Evolutionary conservation across 169 alveolate genomes (phyloP).

Genomic region (Plasmodium fragile): DNA sequence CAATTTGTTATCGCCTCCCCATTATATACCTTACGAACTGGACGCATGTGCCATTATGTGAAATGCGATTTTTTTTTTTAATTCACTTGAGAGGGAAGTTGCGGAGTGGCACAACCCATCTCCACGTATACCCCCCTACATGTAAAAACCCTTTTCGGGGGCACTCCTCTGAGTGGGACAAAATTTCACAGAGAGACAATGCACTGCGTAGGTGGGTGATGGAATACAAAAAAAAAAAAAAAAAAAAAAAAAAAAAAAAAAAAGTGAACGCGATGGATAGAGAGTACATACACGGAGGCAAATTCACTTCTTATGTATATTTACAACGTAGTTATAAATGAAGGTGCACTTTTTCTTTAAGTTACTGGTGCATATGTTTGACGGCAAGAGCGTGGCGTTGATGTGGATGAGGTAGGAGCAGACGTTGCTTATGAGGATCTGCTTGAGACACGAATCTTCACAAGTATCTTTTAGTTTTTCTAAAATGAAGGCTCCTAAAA

Average conservation of each 20-base stretch:
- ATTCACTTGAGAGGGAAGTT: neutral
- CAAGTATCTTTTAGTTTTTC: constrained; percentile 30
- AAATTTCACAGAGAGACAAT: neutral
- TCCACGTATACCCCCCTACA: neutral
- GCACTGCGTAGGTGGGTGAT: neutral
- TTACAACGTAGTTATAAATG: constrained; percentile 43
- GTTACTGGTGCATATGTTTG: constrained; percentile 41
- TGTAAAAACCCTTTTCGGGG: neutral
- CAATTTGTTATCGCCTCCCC: neutral
- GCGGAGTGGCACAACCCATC: neutral
- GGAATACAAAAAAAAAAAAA: too few relatives aligned
- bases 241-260: too few relatives aligned
- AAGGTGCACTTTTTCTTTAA: constrained; percentile 62
- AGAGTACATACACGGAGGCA: too few relatives aligned
- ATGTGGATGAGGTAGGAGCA: constrained; percentile 63
- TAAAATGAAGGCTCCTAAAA: constrained; percentile 50
- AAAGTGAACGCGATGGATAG: too few relatives aligned
- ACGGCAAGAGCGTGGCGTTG: constrained; percentile 51
- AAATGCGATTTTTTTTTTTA: neutral
- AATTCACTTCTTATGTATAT: constrained; percentile 38
- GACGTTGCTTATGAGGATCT: constrained; percentile 46
- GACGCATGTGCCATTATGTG: neutral
- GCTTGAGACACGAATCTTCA: constrained; percentile 54
- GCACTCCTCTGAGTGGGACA: neutral
- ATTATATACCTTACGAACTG: neutral